Evolutionary conservation across 2,329 filamentous ascomycete species (phyloP), one percentile per base, ranked within the genome.

Genomic region (Colletotrichum kahawae): DNA sequence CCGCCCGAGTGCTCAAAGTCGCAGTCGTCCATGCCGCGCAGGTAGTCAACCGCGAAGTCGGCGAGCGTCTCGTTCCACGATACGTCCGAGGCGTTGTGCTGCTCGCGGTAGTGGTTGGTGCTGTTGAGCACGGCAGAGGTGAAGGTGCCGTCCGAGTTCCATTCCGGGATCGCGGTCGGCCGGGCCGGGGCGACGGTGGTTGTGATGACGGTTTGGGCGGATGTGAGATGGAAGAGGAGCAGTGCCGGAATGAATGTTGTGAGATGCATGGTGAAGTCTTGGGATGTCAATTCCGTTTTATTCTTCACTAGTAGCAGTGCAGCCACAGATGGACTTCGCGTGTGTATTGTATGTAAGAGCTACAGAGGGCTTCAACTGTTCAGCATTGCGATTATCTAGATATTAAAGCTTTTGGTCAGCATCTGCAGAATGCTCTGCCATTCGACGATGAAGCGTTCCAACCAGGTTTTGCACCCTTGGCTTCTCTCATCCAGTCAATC

Each of bases 11-110:
- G 92, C 67, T 83, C 80, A 77, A 92, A 91, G 4, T 81, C 79
- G 82, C 90, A 90, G 59, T 67, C 69, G 36, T 62, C 60, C 64
- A 68, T 76, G 38, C 77, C 77, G 63, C 79, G 78, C 18, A 90
- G 84, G 79, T 90, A 94, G 2, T 84, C 79, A 5, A 78, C 75
- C 0, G 93, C 92, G 76, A 88, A 92, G 5, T 82, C 79, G 2
- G 90, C 90, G 8, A 94, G 87, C 0, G 92, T 93, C 7, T 83
- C 79, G 84, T 95, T 95, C 93, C 93, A 95, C 5, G 78, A 76
- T 4, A 95, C 80, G 1, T 83, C 81, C 0, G 84, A 83, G 36
- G 92, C 93, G 78, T 92, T 91, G 84, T 95, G 92, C 75, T 91
- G 83, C 8, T 78, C 77, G 27, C 94, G 91, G 84, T 93, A 95